phyloP scores from a whole-genome alignment of 345 rosid genomes.

The Mercurialis annua region DNA sequence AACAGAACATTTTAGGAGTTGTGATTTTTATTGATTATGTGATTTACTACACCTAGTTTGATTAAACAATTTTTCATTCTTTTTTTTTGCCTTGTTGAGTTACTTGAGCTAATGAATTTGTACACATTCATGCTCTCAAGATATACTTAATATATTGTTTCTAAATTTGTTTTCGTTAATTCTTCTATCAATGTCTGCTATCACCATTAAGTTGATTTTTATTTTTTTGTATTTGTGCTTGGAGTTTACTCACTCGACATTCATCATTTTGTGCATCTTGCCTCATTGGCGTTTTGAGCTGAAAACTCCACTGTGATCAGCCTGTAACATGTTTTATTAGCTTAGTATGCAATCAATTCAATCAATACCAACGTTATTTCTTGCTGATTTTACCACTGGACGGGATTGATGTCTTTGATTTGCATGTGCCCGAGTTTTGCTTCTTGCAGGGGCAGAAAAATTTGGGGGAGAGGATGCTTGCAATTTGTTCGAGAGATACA shows the following conservation, averaged over 20 bases:
- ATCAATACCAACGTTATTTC: not conserved
- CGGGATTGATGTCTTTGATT: constrained; percentile 13
- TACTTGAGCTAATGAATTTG: constrained; percentile 32
- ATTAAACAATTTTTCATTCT: constrained; percentile 25
- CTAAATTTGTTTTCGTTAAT: constrained; percentile 9
- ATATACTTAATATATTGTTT: constrained; percentile 20
- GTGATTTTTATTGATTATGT: constrained; percentile 43
- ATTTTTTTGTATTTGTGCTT: constrained; percentile 2
- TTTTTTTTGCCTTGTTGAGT: constrained; percentile 20
- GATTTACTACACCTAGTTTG: constrained; percentile 38
- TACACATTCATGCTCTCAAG: constrained; percentile 32
- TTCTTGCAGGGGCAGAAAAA: not conserved
- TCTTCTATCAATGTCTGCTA: not conserved
- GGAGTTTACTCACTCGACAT: constrained; percentile 5
- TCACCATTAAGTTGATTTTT: constrained; percentile 1
- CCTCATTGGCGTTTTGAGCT: not conserved
- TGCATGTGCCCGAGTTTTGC: constrained; percentile 16
- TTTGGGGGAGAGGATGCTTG: not conserved
- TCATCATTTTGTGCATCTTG: constrained; percentile 8
- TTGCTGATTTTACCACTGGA: not conserved
- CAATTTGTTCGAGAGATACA: not conserved
- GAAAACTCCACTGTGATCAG: not conserved
- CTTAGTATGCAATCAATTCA: not conserved
- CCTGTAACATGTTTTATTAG: not conserved
- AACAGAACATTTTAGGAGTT: constrained; percentile 45